Evolutionary conservation across 352 stramenopile species (phyloP), one percentile per base, ranked within the genome.

Genomic region (Phytopythium cucurbitacearum): DNA sequence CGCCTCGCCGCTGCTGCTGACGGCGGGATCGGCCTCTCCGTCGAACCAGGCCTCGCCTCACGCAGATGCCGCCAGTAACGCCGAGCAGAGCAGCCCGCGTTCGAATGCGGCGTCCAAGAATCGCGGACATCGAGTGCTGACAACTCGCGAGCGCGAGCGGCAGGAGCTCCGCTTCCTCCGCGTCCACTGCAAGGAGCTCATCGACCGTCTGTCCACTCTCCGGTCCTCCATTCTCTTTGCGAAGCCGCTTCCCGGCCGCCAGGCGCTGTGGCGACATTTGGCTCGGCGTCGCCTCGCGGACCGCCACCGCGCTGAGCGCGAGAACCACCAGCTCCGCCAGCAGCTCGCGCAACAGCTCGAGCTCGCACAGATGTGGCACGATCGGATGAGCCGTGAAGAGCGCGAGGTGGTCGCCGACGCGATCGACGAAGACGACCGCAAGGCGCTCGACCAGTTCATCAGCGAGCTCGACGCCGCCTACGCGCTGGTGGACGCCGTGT

Each of bases 101-200:
- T 52, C 53, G 8, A 49, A 41, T 5, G 21, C 21, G 21, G 21
- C 21, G 21, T 28, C 21, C 21, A 28, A 28, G 21, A 2, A 2
- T 28, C 21, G 21, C 21, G 21, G 21, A 28, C 21, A 28, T 28
- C 21, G 21, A 1, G 21, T 28, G 21, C 21, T 28, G 21, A 28
- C 21, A 28, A 72, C 64, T 0, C 48, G 64, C 38, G 45, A 69
- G 40, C 64, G 60, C 33, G 64, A 72, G 53, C 64, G 64, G 46
- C 56, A 56, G 5, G 64, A 72, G 46, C 60, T 72, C 4, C 41
- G 60, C 37, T 56, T 60, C 21, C 49, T 72, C 36, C 64, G 64
- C 37, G 60, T 59, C 38, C 48, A 59, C 48, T 50, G 45, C 5
- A 42, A 51, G 16, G 52, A 69, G 38, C 64, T 72, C 0, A 41